Evolutionary conservation across 1,284 basidiomycete species (phyloP), one percentile per base, ranked within the genome.

Genomic region (Pyrrhoderma noxium): DNA sequence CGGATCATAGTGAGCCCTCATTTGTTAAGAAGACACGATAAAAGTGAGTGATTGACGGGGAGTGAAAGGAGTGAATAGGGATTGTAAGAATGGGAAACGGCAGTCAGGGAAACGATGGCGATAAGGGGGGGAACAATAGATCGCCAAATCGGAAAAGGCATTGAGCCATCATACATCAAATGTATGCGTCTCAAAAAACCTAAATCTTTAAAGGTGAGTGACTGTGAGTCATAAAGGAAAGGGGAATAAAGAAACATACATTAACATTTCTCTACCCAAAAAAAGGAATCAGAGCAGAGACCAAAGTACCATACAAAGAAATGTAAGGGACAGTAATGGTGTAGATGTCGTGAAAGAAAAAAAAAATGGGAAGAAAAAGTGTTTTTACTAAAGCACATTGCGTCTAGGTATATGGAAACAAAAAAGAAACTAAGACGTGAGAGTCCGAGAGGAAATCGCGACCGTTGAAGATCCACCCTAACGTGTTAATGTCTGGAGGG

Each of bases 371-470:
- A 23, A 35, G 13, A 41, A 35, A 16, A 37, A 39, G 45, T 45
- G 42, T 47, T 53, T 47, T 40, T n/a, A 49, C 47, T 54, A 54
- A 54, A 49, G 42, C 52, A 54, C 52, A 54, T 40, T 54, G 52
- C 36, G 36, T 50, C 52, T 54, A 54, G 42, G 48, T 54, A 50
- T 47, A 52, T 50, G 31, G 39, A 54, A 50, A 50, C 52, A 54
- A 35, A 49, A 49, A n/a, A 25, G 38, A 45, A 25, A 22, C 16
- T 37, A 45, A 53, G 21, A 44, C 34, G 21, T 14, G n/a, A 44
- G 35, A 52, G 51, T 27, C 45, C 31, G 31, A 52, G n/a, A 46
- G 27, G 18, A 19, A 23, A 34, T 34, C 27, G 14, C 25, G 14
- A n/a, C n/a, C 16, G 18, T 8, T 7, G 35, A 16, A 25, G n/a